Percentiles rank a stretch among this genome's conserved stretches.
These are phyloP conservation scores for Huntiella omanensis DNA, from an alignment of 2,329 filamentous ascomycete species.

Conservation along the genomic window DNA sequence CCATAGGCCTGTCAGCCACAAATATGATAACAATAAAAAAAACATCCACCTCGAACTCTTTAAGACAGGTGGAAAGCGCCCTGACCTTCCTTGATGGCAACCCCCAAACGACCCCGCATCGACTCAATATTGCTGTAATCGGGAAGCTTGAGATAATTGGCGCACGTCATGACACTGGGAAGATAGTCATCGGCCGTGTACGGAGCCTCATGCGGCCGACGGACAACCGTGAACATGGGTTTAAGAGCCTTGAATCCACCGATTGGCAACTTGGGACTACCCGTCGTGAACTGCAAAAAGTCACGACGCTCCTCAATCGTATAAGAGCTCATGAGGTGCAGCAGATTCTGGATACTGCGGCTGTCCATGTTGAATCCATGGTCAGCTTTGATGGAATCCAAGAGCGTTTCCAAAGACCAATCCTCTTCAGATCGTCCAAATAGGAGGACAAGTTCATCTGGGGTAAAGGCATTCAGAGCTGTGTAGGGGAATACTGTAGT, in stretches of 20 bases:
- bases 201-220: slow-evolving; percentile 91
- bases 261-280: slow-evolving; percentile 93
- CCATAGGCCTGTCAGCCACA: too few relatives aligned
- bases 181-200: slow-evolving; percentile 92
- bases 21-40: background rate
- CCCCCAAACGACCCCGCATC: slow-evolving; percentile 59
- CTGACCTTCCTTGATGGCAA: slow-evolving; percentile 86
- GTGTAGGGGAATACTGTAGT: slow-evolving; percentile 93
- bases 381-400: slow-evolving; percentile 97
- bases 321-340: slow-evolving; percentile 88
- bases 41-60: slow-evolving; percentile 1
- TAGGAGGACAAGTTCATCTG: slow-evolving; percentile 82
- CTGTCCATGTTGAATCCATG: slow-evolving; percentile 98
- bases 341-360: slow-evolving; percentile 77
- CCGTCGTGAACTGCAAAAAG: slow-evolving; percentile 94
- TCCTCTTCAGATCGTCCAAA: slow-evolving; percentile 90
- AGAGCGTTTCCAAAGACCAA: slow-evolving; percentile 91
- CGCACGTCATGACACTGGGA: slow-evolving; percentile 99
- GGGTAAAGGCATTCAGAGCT: slow-evolving; percentile 80
- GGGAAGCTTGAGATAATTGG: slow-evolving; percentile 95
- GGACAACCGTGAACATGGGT: slow-evolving; percentile 97
- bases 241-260: slow-evolving; percentile 95
- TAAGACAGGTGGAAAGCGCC: slow-evolving; percentile 93
- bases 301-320: slow-evolving; percentile 58
- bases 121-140: slow-evolving; percentile 70